These are phyloP conservation scores for Schizosaccharomyces lindneri DNA, from an alignment of 805 yeast species.

Conservation along the genomic window DNA sequence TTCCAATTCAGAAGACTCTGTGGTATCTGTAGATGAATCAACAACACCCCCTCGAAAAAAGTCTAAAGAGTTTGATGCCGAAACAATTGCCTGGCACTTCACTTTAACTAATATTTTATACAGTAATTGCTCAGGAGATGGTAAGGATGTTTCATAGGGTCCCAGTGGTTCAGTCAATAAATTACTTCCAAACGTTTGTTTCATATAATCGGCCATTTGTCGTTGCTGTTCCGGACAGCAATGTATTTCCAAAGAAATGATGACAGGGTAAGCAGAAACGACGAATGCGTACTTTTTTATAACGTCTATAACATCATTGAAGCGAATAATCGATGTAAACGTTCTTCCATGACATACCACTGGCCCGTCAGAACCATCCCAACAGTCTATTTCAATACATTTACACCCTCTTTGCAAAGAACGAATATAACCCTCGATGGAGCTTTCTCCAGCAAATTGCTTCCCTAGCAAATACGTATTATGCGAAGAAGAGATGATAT, in stretches of 20 bases:
- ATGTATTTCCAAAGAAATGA: conserved; percentile 63
- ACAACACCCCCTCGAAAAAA: background rate
- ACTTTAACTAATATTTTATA: conserved; percentile 56
- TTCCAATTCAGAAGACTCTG: conserved; percentile 5
- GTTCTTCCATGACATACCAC: conserved; percentile 77
- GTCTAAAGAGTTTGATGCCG: background rate
- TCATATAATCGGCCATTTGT: conserved; percentile 28
- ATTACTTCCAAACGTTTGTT: conserved; percentile 32
- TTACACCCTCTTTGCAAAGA: conserved; percentile 81
- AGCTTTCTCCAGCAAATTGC: conserved; percentile 67
- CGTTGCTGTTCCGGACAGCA: conserved; percentile 47
- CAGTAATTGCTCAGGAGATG: conserved; percentile 50
- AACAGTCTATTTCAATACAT: conserved; percentile 81
- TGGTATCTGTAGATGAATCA: conserved; percentile 3
- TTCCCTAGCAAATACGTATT: conserved; percentile 77
- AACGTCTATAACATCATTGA: conserved; percentile 43
- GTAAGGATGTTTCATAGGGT: conserved; percentile 19
- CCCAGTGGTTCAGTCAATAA: conserved; percentile 22
- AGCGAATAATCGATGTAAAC: conserved; percentile 47
- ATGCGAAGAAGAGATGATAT: conserved; percentile 79
- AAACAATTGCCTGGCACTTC: conserved; percentile 19
- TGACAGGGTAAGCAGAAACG: conserved; percentile 64
- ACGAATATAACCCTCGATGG: conserved; percentile 69
- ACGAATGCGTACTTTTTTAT: conserved; percentile 71
- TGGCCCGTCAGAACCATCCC: conserved; percentile 57